Conservation (phyloP, 2,329 filamentous ascomycete species). For the Aspergillus sojae region DNA sequence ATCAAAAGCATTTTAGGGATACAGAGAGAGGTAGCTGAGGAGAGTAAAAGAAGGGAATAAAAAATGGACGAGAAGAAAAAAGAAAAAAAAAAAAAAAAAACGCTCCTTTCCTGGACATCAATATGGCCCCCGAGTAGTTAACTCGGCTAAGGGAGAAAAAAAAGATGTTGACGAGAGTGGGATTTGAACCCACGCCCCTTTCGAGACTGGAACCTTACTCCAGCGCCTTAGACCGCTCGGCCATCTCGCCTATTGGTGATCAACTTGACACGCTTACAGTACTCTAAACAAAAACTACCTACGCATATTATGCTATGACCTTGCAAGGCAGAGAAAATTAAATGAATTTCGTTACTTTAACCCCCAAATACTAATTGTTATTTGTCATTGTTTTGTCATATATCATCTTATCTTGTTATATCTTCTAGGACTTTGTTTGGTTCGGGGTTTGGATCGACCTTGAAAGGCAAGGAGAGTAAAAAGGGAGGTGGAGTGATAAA, state of each 20-base stretch:
- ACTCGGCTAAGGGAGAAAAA: background rate
- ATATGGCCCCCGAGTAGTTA: no score
- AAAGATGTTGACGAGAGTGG: conserved; percentile 8
- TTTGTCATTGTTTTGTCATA: background rate
- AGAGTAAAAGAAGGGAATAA: background rate
- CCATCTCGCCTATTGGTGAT: background rate
- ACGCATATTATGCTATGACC: background rate
- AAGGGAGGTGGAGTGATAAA: no score
- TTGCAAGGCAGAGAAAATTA: background rate
- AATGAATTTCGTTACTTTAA: background rate
- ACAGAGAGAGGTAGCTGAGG: no score
- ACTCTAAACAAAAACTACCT: rapidly evolving
- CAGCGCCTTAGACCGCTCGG: conserved; percentile 6
- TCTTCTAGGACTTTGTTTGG: no score
- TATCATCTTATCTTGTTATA: background rate
- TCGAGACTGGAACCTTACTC: conserved; percentile 8
- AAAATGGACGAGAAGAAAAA: background rate
- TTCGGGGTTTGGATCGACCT: no score
- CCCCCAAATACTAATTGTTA: background rate
- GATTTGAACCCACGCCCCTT: conserved; percentile 8
- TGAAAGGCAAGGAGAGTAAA: no score
- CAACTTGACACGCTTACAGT: rapidly evolving
- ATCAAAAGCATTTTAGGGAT: no score
- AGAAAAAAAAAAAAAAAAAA: background rate
- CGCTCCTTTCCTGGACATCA: background rate